Evolutionary conservation across 2,329 filamentous ascomycete genomes (phyloP).

Genomic region (Lasiodiplodia gonubiensis): DNA sequence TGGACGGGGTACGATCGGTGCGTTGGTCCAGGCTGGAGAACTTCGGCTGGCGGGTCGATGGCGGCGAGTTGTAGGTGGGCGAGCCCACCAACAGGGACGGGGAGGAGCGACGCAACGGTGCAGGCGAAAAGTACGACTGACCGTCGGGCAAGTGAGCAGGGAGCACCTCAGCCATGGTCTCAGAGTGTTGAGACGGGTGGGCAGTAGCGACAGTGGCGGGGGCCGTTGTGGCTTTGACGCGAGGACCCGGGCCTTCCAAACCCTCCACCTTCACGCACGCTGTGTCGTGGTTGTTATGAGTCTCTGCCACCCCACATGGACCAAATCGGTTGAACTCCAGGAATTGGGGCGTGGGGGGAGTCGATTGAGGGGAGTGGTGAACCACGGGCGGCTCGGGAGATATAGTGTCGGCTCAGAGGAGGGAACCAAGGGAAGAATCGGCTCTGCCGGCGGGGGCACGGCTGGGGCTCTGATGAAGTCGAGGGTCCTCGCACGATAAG

Average conservation of each 20-base stretch:
- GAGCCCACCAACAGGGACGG: constrained; percentile 48
- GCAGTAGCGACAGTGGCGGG: constrained; percentile 14
- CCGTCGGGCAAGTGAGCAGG: constrained; percentile 50
- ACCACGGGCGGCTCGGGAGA: constrained; percentile 5
- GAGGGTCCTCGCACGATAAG: constrained; percentile 25
- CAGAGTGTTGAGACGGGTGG: constrained; percentile 8
- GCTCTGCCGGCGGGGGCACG: constrained; percentile 15
- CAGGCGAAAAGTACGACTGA: constrained; percentile 48
- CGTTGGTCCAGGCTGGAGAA: constrained; percentile 41
- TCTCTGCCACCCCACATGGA: constrained; percentile 22
- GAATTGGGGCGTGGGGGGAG: constrained; percentile 2
- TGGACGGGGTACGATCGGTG: constrained; percentile 34
- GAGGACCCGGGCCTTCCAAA: constrained; percentile 3
- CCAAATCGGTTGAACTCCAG: background rate
- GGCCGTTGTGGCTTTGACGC: constrained; percentile 14
- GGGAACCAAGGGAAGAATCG: constrained; percentile 24
- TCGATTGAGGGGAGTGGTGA: background rate
- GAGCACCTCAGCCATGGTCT: constrained; percentile 53
- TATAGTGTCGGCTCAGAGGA: constrained; percentile 21
- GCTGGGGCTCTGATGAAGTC: constrained; percentile 22
- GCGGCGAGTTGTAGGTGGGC: constrained; percentile 36
- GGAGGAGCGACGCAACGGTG: constrained; percentile 49
- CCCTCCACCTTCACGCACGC: constrained; percentile 18
- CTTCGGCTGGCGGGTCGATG: constrained; percentile 40
- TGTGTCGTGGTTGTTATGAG: constrained; percentile 26